Percentiles rank a stretch among this genome's conserved stretches.
These are phyloP conservation scores for Teratosphaeriaceae sp. DNA, from an alignment of 2,329 filamentous ascomycete genomes.

Conservation along the genomic window DNA sequence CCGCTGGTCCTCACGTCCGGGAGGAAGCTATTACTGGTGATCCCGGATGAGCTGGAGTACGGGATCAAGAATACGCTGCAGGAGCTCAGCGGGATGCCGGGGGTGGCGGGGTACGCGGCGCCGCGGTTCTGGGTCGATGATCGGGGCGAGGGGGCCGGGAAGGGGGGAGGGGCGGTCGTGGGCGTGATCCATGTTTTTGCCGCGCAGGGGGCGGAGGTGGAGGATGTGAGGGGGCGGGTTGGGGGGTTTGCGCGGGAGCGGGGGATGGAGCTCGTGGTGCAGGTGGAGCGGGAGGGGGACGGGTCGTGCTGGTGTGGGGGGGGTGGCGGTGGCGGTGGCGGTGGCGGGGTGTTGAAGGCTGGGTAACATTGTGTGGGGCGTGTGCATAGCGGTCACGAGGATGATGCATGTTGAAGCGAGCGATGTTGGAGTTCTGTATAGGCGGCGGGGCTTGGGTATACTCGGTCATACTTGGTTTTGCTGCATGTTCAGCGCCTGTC, in stretches of 20 bases:
- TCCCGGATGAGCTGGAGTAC: slow-evolving; percentile 83
- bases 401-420: too few relatives aligned
- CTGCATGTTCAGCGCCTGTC: too few relatives aligned
- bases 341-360: slow-evolving; percentile 1
- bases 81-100: slow-evolving; percentile 72
- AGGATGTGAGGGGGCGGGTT: slow-evolving; percentile 78
- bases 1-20: slow-evolving; percentile 83
- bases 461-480: too few relatives aligned
- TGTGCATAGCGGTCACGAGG: background rate
- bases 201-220: slow-evolving; percentile 62
- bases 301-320: slow-evolving; percentile 56
- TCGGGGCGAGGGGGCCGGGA: slow-evolving; percentile 33
- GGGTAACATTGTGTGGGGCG: background rate
- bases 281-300: slow-evolving; percentile 82
- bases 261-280: slow-evolving; percentile 75
- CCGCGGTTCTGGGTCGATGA: slow-evolving; percentile 94
- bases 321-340: slow-evolving; percentile 1
- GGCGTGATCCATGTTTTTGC: slow-evolving; percentile 85
- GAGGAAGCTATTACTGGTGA: slow-evolving; percentile 71
- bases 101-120: slow-evolving; percentile 77
- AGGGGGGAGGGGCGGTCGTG: slow-evolving; percentile 45
- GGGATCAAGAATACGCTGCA: slow-evolving; percentile 77
- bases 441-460: too few relatives aligned
- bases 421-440: too few relatives aligned
- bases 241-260: slow-evolving; percentile 62